Evolutionary conservation across 169 alveolate species (phyloP).

Genomic region (Toxoplasma gondii): DNA sequence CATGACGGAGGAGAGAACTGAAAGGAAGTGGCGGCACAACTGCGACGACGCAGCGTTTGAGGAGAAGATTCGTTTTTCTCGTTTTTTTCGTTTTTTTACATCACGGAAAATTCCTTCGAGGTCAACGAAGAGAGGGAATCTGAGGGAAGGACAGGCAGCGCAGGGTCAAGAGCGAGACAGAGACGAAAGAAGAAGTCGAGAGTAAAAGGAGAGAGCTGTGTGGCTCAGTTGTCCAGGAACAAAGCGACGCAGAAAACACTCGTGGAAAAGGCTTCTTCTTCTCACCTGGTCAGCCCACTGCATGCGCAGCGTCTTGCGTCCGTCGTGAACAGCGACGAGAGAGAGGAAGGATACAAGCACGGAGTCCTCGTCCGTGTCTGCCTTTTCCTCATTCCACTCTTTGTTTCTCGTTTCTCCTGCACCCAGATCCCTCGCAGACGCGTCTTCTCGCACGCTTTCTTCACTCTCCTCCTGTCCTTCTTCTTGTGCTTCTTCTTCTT

Average conservation of each 20-base stretch:
- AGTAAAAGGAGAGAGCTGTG: neutral
- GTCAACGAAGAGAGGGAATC: too few relatives aligned
- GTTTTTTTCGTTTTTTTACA: too few relatives aligned
- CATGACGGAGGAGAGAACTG: too few relatives aligned
- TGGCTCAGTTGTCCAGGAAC: too few relatives aligned
- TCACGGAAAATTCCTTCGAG: too few relatives aligned
- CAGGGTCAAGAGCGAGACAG: neutral
- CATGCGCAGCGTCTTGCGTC: conserved; percentile 41
- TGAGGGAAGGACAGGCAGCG: neutral
- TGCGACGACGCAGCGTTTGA: too few relatives aligned
- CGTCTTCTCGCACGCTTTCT: too few relatives aligned
- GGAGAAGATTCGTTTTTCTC: too few relatives aligned
- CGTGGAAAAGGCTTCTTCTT: too few relatives aligned
- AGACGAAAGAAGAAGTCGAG: neutral
- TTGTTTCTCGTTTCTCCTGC: neutral
- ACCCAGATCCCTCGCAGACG: too few relatives aligned
- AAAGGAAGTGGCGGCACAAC: too few relatives aligned
- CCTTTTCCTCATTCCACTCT: neutral
- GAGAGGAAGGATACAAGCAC: conserved; percentile 44
- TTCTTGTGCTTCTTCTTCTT: neutral
- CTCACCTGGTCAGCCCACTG: conserved; percentile 62
- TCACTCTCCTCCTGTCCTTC: neutral
- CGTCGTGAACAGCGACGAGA: conserved; percentile 53
- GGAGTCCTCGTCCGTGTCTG: neutral
- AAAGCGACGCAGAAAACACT: too few relatives aligned